Evolutionary conservation across 177 flowering plant genomes (phyloP).

Genomic region (Tripterygium wilfordii): DNA sequence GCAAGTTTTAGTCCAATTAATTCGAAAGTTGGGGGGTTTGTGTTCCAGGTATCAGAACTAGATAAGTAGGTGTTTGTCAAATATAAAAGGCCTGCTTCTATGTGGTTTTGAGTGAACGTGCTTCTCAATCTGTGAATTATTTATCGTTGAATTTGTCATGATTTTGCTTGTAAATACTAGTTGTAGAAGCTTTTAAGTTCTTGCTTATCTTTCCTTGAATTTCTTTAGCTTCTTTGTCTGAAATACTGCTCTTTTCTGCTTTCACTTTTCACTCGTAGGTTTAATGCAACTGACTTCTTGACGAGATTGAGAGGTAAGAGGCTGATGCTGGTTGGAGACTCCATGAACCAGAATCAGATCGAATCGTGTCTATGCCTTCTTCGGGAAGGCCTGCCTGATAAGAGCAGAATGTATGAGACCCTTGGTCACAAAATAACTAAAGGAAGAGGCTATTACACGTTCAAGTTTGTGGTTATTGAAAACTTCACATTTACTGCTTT

Average conservation of each 20-base stretch:
- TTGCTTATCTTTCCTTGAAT: not conserved
- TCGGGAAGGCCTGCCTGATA: slow-evolving; percentile 64
- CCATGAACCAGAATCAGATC: slow-evolving; percentile 95
- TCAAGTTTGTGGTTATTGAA: slow-evolving; percentile 65
- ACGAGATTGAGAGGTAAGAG: slow-evolving; percentile 73
- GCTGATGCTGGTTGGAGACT: slow-evolving; percentile 91
- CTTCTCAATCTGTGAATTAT: too few species aligned
- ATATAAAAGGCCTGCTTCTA: too few species aligned
- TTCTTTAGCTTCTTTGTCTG: not conserved
- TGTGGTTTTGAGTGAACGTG: too few species aligned
- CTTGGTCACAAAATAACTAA: slow-evolving; percentile 83
- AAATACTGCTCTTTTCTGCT: slow-evolving; percentile 1
- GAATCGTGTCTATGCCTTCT: slow-evolving; percentile 88
- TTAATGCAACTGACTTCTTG: slow-evolving; percentile 87
- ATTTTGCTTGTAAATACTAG: too few species aligned
- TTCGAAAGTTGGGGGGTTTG: too few species aligned
- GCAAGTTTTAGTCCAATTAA: too few species aligned
- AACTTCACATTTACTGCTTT: not conserved
- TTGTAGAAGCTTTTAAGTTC: too few species aligned
- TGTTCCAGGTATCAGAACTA: too few species aligned
- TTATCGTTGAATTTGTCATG: too few species aligned
- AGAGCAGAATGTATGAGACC: slow-evolving; percentile 75
- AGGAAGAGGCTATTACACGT: slow-evolving; percentile 78
- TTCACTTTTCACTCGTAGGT: slow-evolving; percentile 49
- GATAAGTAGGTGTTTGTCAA: too few species aligned